Base-by-base conservation (phyloP, 139 green algal species). In the Micractinium conductrix region DNA sequence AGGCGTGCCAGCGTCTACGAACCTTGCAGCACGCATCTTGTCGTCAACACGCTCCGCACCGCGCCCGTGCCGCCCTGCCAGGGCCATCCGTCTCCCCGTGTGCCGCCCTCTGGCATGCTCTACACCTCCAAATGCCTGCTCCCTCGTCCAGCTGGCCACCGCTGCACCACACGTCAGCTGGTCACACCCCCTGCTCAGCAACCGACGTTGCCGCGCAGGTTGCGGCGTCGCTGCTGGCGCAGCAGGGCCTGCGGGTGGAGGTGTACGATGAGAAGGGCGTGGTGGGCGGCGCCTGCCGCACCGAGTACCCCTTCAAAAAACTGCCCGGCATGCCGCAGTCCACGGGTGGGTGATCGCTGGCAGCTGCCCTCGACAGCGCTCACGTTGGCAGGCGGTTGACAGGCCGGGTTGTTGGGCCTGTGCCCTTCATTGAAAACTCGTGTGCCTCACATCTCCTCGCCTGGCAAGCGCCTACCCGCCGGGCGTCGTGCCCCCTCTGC, bases 381-480 rank as follows among this genome's bases (percentile, higher is more conserved):
- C 63, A 67, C 16, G 19, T 14, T 16, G 48, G 16, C 12, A 16
- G 12, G 16, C 48, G 12, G 48, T 58, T 58, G 48, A 24, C 48
- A 58, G 16, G 48, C 12, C 10, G 48, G 12, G 16, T 24, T 10
- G 26, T 22, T 73, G 42, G 40, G 2, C 37, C 2, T 44, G 2
- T 24, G 12, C 10, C 22, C 22, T 58, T 14, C 12, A 58, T 58
- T 58, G 12, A 58, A 58, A 58, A 58, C 48, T 22, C 48, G 48
- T 58, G 48, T 58, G 10, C 48, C 48, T 48, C 76, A 58, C 53
- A n/a, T n/a, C n/a, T n/a, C n/a, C n/a, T n/a, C n/a, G n/a, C n/a
- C n/a, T n/a, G n/a, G n/a, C 84, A 92, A 87, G 90, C n/a, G 90
- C 90, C 35, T 94, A 94, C 72, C 86, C 94, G 45, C 78, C 94